Evolutionary conservation across 176 grass and related monocot species (phyloP).

Genomic region (Hordeum vulgare): DNA sequence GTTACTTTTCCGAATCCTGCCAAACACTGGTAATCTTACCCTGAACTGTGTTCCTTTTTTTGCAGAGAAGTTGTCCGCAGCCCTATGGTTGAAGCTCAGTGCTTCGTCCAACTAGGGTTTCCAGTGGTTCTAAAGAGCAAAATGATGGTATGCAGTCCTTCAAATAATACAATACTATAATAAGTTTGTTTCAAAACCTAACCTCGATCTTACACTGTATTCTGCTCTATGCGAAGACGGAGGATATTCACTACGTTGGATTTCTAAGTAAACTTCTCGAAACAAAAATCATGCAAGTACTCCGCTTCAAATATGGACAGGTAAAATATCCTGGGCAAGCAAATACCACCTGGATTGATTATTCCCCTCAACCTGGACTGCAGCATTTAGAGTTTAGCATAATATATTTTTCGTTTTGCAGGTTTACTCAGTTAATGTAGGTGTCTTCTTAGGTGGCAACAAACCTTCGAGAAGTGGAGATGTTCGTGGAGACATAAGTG

Average conservation of each 20-base stretch:
- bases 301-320: conserved; percentile 99
- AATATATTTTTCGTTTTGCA: conserved; percentile 33
- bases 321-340: conserved; percentile 29
- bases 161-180: not conserved
- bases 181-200: conserved; percentile 3
- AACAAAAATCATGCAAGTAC: conserved; percentile 97
- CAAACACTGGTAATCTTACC: not conserved
- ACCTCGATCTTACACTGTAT: conserved; percentile 25
- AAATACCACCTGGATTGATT: conserved; percentile 2
- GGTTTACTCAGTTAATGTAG: conserved; percentile 94
- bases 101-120: conserved; percentile 94
- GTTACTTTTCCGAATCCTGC: conserved; percentile 1
- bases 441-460: conserved; percentile 96
- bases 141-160: conserved; percentile 59
- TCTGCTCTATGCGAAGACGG: conserved; percentile 41
- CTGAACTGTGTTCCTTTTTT: conserved; percentile 2
- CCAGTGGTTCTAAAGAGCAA: conserved; percentile 75
- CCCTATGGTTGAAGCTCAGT: conserved; percentile 99
- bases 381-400: conserved; percentile 4
- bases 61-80: conserved; percentile 91
- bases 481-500: conserved; percentile 90
- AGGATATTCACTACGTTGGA: conserved; percentile 96
- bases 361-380: not conserved
- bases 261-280: conserved; percentile 98
- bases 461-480: conserved; percentile 96